Evolutionary conservation across 108 stramenopile species (phyloP).

Genomic region (Cafeteria roenbergensis): DNA sequence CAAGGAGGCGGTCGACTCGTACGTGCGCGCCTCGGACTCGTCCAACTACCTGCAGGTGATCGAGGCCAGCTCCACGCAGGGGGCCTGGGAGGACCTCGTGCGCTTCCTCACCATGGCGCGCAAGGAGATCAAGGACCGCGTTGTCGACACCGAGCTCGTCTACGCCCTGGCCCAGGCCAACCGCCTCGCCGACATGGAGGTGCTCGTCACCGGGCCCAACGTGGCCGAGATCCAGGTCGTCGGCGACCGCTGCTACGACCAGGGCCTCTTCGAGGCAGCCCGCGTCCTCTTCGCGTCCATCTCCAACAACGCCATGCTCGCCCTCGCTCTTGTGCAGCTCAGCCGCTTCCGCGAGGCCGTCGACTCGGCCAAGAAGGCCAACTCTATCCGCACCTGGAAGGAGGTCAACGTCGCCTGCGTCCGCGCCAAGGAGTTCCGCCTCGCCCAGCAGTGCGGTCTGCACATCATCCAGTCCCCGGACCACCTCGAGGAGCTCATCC

Average conservation of each 20-base stretch:
- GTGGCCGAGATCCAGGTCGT: constrained; percentile 90
- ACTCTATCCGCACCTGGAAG: constrained; percentile 94
- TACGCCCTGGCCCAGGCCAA: constrained; percentile 88
- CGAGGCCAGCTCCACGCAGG: constrained; percentile 76
- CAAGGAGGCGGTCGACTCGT: constrained; percentile 82
- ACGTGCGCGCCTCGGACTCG: constrained; percentile 92
- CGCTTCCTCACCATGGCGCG: constrained; percentile 97
- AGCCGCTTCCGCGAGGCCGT: constrained; percentile 96
- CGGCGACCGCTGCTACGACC: constrained; percentile 83
- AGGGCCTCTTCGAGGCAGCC: constrained; percentile 89
- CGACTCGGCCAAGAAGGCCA: constrained; percentile 91
- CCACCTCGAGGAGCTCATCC: constrained; percentile 93
- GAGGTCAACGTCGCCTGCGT: constrained; percentile 90
- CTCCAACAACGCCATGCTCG: constrained; percentile 99
- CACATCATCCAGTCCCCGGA: constrained; percentile 98
- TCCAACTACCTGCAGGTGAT: constrained; percentile 85
- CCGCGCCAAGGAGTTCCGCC: constrained; percentile 81
- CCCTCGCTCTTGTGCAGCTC: constrained; percentile 89
- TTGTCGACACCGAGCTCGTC: constrained; percentile 94
- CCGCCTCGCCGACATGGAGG: constrained; percentile 85
- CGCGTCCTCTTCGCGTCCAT: constrained; percentile 87
- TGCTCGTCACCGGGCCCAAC: constrained; percentile 91
- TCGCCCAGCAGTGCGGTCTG: constrained; percentile 86
- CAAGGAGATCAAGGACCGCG: constrained; percentile 73
- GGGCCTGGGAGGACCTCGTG: constrained; percentile 79